Evolutionary conservation across 495 filamentous ascomycete genomes (phyloP).

Genomic region (Friedmanniomyces simplex): DNA sequence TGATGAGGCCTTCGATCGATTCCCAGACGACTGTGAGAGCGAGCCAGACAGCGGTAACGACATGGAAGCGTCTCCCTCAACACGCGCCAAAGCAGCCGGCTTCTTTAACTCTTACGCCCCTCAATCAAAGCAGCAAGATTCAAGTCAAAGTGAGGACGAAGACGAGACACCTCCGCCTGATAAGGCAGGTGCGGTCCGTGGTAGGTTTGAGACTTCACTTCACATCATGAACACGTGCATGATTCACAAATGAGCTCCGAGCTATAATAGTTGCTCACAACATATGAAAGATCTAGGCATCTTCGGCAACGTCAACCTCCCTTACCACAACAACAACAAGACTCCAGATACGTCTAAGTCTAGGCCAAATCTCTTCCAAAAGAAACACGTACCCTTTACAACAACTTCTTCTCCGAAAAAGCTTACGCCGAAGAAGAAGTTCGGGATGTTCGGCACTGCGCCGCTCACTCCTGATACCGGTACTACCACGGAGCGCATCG

Average conservation of each 20-base stretch:
- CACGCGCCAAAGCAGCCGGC: neutral
- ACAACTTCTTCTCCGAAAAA: neutral
- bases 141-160: neutral
- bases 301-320: neutral
- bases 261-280: neutral
- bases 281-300: neutral
- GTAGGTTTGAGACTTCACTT: neutral
- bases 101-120: neutral
- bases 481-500: neutral
- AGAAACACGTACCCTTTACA: neutral
- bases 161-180: neutral
- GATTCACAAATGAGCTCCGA: neutral
- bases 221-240: neutral
- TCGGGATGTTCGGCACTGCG: neutral
- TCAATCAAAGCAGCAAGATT: neutral
- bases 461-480: neutral
- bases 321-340: neutral
- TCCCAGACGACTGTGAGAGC: slow-evolving; percentile 3
- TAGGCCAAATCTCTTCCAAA: neutral
- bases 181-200: neutral
- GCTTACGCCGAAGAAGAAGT: neutral
- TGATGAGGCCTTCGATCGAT: slow-evolving; percentile 6
- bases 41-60: slow-evolving; percentile 2
- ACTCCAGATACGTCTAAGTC: neutral
- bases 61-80: neutral